Evolutionary conservation across 2,329 filamentous ascomycete genomes (phyloP).

Genomic region (Dendrostoma leiphaemia): DNA sequence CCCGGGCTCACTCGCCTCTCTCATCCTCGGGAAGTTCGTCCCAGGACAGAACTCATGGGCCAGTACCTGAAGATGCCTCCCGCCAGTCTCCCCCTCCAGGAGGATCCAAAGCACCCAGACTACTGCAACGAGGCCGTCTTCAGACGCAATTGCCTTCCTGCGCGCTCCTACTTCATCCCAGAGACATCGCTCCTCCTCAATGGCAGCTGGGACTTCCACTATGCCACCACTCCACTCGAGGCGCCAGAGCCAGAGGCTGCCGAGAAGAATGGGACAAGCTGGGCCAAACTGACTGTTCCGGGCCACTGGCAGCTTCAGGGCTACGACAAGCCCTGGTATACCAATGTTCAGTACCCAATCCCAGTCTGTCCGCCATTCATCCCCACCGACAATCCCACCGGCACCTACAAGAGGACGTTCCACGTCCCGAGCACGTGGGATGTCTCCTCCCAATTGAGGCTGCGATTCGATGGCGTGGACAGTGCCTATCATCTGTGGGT

Average conservation of each 20-base stretch:
- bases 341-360: conserved; percentile 65
- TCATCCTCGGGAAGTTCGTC: neutral
- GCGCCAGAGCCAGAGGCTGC: conserved; percentile 38
- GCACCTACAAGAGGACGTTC: conserved; percentile 59
- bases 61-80: conserved; percentile 20
- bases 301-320: conserved; percentile 71
- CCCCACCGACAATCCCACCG: conserved; percentile 62
- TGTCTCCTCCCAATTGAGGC: conserved; percentile 47
- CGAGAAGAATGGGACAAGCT: conserved; percentile 31
- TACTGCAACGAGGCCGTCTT: conserved; percentile 51
- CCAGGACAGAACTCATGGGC: neutral
- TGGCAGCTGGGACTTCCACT: conserved; percentile 56
- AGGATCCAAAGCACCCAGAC: conserved; percentile 39
- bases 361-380: conserved; percentile 63
- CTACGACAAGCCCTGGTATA: conserved; percentile 65
- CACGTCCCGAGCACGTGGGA: conserved; percentile 48
- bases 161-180: conserved; percentile 52
- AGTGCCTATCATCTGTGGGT: conserved; percentile 69
- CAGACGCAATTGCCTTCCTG: conserved; percentile 50
- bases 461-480: conserved; percentile 71
- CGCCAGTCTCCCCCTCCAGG: conserved; percentile 31
- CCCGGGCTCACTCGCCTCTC: neutral
- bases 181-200: conserved; percentile 49
- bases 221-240: conserved; percentile 42
- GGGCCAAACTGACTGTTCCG: conserved; percentile 57